These are phyloP conservation scores for Lentinus polychrous DNA, from an alignment of 1,284 basidiomycete species.

Conservation along the genomic window DNA sequence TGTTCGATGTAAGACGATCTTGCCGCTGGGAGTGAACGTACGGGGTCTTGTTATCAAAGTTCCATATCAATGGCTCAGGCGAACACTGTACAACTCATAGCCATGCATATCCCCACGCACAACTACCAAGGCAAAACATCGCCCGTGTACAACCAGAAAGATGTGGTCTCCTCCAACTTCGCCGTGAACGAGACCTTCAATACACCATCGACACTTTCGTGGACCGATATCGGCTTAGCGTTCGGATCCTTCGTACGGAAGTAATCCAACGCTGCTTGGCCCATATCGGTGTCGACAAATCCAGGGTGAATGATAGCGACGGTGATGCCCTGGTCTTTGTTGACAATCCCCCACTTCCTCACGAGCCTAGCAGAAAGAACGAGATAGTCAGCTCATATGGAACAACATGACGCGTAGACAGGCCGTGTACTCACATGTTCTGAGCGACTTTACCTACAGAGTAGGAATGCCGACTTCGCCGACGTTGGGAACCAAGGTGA, in stretches of 20 bases:
- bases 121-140: background rate
- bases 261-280: background rate
- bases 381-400: too few species aligned
- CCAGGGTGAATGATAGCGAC: background rate
- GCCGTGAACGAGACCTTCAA: background rate
- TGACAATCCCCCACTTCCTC: background rate
- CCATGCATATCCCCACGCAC: background rate
- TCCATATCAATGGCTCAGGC: too few species aligned
- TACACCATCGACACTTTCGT: background rate
- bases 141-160: background rate
- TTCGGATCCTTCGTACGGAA: background rate
- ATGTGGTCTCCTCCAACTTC: background rate
- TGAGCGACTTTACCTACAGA: background rate
- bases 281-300: background rate
- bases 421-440: background rate
- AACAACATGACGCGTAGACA: background rate
- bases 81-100: too few species aligned
- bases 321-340: background rate
- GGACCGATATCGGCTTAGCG: background rate
- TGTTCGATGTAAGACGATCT: too few species aligned
- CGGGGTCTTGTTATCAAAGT: too few species aligned
- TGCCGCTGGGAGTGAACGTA: too few species aligned
- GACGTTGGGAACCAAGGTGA: background rate
- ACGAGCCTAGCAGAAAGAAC: background rate
- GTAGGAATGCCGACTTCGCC: background rate